Conservation (phyloP, 805 yeast genomes). For the Torulaspora delbrueckii region DNA sequence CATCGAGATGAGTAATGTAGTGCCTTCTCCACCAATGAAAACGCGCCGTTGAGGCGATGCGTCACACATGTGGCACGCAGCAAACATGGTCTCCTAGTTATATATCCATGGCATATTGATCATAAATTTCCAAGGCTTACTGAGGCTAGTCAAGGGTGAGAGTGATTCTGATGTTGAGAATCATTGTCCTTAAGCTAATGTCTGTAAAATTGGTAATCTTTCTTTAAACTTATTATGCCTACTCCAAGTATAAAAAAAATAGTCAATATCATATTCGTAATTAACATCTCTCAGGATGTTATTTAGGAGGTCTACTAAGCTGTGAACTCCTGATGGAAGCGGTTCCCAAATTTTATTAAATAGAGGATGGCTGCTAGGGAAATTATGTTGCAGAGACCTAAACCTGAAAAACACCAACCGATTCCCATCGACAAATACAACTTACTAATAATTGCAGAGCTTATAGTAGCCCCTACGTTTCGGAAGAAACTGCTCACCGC, state of each 20-base stretch:
- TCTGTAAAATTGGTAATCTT: no score
- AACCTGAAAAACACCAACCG: constrained; percentile 53
- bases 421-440: constrained; percentile 39
- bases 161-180: no score
- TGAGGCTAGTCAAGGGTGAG: no score
- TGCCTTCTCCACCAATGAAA: background rate
- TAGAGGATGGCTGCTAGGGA: constrained; percentile 22
- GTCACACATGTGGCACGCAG: constrained; percentile 1
- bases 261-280: no score
- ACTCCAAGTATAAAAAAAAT: no score
- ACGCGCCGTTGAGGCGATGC: background rate
- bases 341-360: constrained; percentile 20
- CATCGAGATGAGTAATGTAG: background rate
- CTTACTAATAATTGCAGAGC: constrained; percentile 43
- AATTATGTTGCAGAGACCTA: constrained; percentile 38
- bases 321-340: constrained; percentile 16
- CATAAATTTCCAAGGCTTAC: no score
- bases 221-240: no score
- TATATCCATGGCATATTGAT: no score
- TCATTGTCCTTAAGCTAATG: no score
- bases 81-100: background rate
- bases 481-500: constrained; percentile 51
- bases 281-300: background rate
- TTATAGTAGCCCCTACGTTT: constrained; percentile 50
- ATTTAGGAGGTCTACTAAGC: background rate